Percentiles rank a stretch among this genome's conserved stretches.
These are phyloP conservation scores for Neonothopanus nambi DNA, from an alignment of 1,284 basidiomycete species.

Conservation along the genomic window DNA sequence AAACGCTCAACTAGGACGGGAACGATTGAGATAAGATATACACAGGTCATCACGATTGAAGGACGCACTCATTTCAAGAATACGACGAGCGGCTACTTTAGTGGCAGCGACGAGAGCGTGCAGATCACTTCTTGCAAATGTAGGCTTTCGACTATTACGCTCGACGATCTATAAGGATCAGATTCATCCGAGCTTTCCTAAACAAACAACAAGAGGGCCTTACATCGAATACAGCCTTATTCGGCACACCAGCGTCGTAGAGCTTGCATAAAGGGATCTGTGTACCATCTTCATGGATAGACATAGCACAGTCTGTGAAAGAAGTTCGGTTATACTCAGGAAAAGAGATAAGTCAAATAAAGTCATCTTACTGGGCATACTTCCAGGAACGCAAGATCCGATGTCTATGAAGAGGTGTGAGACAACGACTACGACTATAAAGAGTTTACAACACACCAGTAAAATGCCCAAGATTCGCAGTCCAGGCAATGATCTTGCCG, in stretches of 20 bases:
- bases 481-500: conserved; percentile 26
- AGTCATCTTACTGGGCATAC: conserved; percentile 25
- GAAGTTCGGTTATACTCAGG: background rate
- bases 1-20: conserved; percentile 24
- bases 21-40: background rate
- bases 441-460: conserved; percentile 16
- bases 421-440: too few species aligned
- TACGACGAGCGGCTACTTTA: conserved; percentile 25
- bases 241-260: conserved; percentile 26
- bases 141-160: conserved; percentile 30
- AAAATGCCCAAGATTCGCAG: conserved; percentile 27
- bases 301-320: conserved; percentile 19
- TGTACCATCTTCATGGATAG: conserved; percentile 31
- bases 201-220: background rate
- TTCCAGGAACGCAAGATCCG: conserved; percentile 22
- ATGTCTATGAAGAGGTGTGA: conserved; percentile 1
- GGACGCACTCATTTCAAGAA: conserved; percentile 25
- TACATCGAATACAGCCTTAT: conserved; percentile 25
- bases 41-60: background rate
- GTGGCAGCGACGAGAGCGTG: conserved; percentile 31
- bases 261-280: conserved; percentile 33
- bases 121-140: conserved; percentile 30
- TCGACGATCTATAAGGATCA: conserved; percentile 25
- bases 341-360: background rate
- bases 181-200: background rate